Conservation (phyloP, 2,329 filamentous ascomycete species). For the Tolypocladium pustulatum region DNA sequence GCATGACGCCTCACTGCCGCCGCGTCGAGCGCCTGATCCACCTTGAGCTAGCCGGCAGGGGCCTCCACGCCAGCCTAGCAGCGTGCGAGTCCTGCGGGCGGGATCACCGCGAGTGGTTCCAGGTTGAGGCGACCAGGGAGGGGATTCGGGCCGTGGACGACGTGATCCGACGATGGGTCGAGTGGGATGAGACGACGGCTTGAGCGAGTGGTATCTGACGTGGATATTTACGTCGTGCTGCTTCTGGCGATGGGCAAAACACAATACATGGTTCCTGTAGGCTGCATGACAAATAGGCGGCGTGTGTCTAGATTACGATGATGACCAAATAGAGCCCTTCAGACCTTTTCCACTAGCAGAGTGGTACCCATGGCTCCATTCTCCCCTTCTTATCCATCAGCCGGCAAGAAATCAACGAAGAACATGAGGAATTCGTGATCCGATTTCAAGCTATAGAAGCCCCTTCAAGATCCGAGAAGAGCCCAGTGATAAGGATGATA, state of each 20-base stretch:
- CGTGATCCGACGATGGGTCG: constrained; percentile 73
- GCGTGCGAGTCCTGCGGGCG: constrained; percentile 70
- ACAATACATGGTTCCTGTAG: no score
- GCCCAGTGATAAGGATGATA: no score
- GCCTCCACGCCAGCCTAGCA: constrained; percentile 38
- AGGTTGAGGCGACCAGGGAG: constrained; percentile 64
- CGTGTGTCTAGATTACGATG: neutral
- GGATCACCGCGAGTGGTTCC: constrained; percentile 92
- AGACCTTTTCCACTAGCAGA: no score
- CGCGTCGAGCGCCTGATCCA: constrained; percentile 86
- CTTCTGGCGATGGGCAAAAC: no score
- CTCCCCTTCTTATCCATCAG: no score
- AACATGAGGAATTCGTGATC: no score
- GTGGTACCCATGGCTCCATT: no score
- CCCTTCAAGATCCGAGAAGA: no score
- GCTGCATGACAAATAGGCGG: neutral
- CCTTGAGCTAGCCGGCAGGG: constrained; percentile 64
- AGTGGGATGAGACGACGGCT: constrained; percentile 57
- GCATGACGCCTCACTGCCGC: constrained; percentile 76
- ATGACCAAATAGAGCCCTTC: neutral
- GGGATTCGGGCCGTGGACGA: constrained; percentile 58
- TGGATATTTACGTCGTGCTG: neutral
- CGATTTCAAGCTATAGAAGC: no score
- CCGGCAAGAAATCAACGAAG: no score
- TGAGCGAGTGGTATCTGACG: neutral